A percentile compares a stretch with the other conserved stretches of the same genome.
phyloP scores from a whole-genome alignment of 2,329 filamentous ascomycete genomes.

The Aspergillus viridinutans region DNA sequence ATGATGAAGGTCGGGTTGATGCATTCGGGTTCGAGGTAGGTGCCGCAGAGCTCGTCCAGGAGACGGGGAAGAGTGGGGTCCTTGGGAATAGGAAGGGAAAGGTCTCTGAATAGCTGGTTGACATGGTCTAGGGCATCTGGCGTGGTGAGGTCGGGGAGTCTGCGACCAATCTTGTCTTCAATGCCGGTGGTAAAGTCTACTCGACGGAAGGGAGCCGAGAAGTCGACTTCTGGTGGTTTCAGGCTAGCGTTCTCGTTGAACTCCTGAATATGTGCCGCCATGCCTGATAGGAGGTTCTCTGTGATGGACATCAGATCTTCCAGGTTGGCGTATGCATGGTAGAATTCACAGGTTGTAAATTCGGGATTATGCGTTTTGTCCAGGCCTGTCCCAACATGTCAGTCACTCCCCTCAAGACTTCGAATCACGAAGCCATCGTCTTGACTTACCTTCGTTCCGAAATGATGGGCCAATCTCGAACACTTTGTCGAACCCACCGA shows the following conservation, averaged over 20 bases:
- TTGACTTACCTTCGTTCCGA: conserved; percentile 71
- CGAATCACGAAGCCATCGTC: not conserved
- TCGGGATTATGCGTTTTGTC: conserved; percentile 94
- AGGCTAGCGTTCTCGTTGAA: conserved; percentile 43
- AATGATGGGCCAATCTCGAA: conserved; percentile 94
- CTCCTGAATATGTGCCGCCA: conserved; percentile 52
- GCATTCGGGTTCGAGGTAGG: conserved; percentile 75
- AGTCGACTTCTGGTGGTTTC: conserved; percentile 51
- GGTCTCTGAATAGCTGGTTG: conserved; percentile 50
- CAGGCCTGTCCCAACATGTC: conserved; percentile 44
- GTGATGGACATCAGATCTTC: conserved; percentile 71
- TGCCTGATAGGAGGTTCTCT: conserved; percentile 61
- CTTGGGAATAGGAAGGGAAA: conserved; percentile 47
- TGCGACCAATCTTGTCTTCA: conserved; percentile 61
- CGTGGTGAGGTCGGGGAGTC: conserved; percentile 59
- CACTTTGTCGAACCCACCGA: conserved; percentile 81
- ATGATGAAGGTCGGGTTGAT: conserved; percentile 75
- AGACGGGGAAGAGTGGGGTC: conserved; percentile 62
- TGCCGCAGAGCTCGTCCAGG: conserved; percentile 73
- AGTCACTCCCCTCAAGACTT: not conserved
- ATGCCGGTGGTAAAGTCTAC: conserved; percentile 81
- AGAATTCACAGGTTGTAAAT: conserved; percentile 97
- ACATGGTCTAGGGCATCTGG: conserved; percentile 57
- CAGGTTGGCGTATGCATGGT: conserved; percentile 77
- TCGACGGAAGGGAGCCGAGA: conserved; percentile 55